Conservation (phyloP, 176 grass and related monocot species). For the Zoysia japonica region DNA sequence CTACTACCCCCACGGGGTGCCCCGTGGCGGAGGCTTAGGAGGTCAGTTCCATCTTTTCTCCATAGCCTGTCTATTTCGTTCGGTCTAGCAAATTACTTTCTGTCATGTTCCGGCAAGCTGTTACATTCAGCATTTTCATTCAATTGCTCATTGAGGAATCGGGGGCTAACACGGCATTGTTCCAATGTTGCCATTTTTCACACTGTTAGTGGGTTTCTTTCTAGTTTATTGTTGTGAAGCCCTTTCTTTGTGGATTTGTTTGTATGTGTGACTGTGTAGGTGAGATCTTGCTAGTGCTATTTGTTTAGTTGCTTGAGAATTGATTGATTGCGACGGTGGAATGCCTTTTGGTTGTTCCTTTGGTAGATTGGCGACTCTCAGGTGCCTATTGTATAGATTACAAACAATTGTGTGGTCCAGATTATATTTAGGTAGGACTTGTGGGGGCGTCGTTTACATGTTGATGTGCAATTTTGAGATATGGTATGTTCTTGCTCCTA, state of each 20-base stretch:
- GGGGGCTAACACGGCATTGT: background rate
- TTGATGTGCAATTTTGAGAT: slow-evolving; percentile 14
- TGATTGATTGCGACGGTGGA: slow-evolving; percentile 46
- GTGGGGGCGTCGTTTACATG: slow-evolving; percentile 10
- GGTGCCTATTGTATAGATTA: slow-evolving; percentile 31
- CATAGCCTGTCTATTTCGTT: background rate
- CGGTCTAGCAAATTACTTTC: background rate
- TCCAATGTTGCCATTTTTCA: background rate
- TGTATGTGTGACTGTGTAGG: slow-evolving; percentile 27
- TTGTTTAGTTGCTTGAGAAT: slow-evolving; percentile 39
- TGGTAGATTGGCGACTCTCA: slow-evolving; percentile 15
- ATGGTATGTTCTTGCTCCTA: slow-evolving; percentile 32
- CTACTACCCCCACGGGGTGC: slow-evolving; percentile 80
- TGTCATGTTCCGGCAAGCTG: background rate
- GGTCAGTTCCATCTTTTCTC: slow-evolving; percentile 10
- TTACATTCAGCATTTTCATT: background rate
- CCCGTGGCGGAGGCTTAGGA: slow-evolving; percentile 47
- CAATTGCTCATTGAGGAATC: background rate
- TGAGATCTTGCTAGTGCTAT: slow-evolving; percentile 44
- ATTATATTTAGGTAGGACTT: slow-evolving; percentile 29
- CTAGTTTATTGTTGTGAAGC: slow-evolving; percentile 22
- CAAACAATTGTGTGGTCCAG: slow-evolving; percentile 39
- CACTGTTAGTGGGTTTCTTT: background rate
- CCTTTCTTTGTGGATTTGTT: slow-evolving; percentile 36
- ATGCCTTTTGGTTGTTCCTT: slow-evolving; percentile 24